A percentile compares a stretch with the other conserved stretches of the same genome.
phyloP scores from a whole-genome alignment of 257 asterid genomes.

The Lantana camara region DNA sequence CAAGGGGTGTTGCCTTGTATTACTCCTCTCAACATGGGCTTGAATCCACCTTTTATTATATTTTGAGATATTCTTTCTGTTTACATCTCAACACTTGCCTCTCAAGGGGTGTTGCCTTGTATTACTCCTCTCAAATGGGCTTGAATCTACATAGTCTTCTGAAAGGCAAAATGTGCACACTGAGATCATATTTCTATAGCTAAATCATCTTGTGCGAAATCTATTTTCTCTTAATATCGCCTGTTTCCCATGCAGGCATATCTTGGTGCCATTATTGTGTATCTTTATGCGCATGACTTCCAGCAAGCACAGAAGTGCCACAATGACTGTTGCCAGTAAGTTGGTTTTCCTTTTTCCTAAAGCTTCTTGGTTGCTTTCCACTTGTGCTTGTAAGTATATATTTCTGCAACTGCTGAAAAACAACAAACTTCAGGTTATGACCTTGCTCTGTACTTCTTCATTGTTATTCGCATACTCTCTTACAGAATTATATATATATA shows the following conservation, averaged over 20 bases:
- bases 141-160: slow-evolving; percentile 9
- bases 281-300: slow-evolving; percentile 90
- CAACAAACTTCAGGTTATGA: background rate
- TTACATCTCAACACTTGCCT: background rate
- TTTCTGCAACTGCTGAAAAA: background rate
- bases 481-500: background rate
- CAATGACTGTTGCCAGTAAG: slow-evolving; percentile 99
- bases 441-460: background rate
- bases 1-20: slow-evolving; percentile 4
- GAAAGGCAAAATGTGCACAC: background rate
- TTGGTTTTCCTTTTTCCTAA: slow-evolving; percentile 17
- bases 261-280: slow-evolving; percentile 92
- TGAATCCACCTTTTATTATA: background rate
- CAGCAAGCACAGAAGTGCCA: slow-evolving; percentile 95
- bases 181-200: background rate
- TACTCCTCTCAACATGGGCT: background rate
- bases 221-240: slow-evolving; percentile 15
- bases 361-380: background rate
- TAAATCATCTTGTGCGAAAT: slow-evolving; percentile 12
- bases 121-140: slow-evolving; percentile 1
- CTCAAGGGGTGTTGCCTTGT: slow-evolving; percentile 5
- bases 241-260: slow-evolving; percentile 72
- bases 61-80: slow-evolving; percentile 8
- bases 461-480: background rate
- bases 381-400: slow-evolving; percentile 18